Conservation (phyloP, 257 asterid genomes). For the Solanum chaucha region DNA sequence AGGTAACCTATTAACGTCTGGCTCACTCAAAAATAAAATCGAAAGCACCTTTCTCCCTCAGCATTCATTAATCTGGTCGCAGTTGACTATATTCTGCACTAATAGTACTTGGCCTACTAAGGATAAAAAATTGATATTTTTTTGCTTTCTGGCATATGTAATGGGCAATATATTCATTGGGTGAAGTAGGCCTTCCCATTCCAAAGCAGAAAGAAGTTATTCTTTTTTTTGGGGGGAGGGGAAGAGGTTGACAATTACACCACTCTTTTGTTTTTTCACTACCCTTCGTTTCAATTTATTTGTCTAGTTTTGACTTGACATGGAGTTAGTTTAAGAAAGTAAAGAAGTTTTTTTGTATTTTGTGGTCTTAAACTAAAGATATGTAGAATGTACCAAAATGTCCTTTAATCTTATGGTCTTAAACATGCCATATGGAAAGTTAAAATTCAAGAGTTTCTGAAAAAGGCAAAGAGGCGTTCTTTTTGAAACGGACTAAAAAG, state of each 20-base stretch:
- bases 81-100: background rate
- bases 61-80: background rate
- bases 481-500: background rate
- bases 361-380: background rate
- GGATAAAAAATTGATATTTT: background rate
- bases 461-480: background rate
- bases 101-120: background rate
- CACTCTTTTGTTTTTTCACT: background rate
- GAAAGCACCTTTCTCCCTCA: background rate
- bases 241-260: background rate
- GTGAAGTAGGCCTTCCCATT: background rate
- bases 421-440: background rate
- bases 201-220: background rate
- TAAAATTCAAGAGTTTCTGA: background rate
- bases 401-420: background rate
- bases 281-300: background rate
- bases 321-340: background rate
- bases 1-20: background rate
- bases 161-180: background rate
- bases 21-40: background rate
- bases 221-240: background rate
- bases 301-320: background rate
- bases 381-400: too few species aligned
- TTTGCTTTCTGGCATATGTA: background rate
- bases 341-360: background rate